Evolutionary conservation across 805 yeast genomes (phyloP), one percentile per base, ranked within the genome.

Genomic region (Suhomyces vadensis): DNA sequence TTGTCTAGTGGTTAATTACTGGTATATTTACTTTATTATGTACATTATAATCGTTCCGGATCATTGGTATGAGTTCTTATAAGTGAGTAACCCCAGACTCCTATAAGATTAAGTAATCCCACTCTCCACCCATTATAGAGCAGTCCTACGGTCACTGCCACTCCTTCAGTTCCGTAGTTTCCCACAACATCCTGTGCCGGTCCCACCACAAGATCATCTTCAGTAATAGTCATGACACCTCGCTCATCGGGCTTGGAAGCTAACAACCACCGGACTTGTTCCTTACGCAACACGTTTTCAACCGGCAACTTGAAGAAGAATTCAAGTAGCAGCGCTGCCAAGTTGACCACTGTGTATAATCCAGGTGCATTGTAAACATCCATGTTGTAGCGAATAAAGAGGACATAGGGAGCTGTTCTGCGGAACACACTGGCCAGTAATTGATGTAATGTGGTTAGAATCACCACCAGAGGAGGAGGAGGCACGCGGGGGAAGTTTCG

Each of bases 101-200:
- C 94, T 39, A 87, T 63, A 3, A 87, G 78, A 48, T 92, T 88
- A 46, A 89, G 63, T 8, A 87, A 72, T 22, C 95, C 95, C 33
- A 89, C 82, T 61, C 88, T 79, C 98, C 98, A 92, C 27, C 98
- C 99, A 53, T 92, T 78, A 74, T 87, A 91, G 42, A 72, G 60
- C 1, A 19, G 17, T 2, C 20, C 35, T 19, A 73, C 73, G 25
- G 65, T 47, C 19, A 49, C 47, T 27, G 53, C 53, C 13, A 65
- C 41, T 17, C 60, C 54, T 73, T 39, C 43, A 25, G 36, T 14
- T 16, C 27, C 13, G 16, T 20, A 38, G 13, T 64, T 61, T 35
- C 74, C 46, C 5, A 78, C 14, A 5, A 20, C 10, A 17, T 33
- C 36, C 22, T 39, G 39, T 36, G 21, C 81, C 56, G 2, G 75